A percentile compares a stretch with the other conserved stretches of the same genome.
phyloP scores from a whole-genome alignment of 139 green algal species.

The Auxenochlorella pyrenoidosa region DNA sequence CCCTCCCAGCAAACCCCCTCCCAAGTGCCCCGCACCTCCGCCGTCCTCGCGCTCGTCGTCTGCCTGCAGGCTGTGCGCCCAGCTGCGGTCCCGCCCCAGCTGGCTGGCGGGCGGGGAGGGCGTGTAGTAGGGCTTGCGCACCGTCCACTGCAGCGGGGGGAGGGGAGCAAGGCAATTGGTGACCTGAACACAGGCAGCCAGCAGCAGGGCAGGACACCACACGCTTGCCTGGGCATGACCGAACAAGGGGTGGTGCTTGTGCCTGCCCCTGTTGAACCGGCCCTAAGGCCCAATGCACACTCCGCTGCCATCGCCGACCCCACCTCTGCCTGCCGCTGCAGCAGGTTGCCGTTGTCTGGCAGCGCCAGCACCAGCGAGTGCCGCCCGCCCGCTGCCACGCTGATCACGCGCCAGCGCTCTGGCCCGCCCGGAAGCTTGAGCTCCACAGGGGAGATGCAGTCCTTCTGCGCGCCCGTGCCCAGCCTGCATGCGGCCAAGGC shows the following conservation, averaged over 20 bases:
- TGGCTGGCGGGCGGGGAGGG: background rate
- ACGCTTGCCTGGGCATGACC: too few species aligned
- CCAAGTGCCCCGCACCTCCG: background rate
- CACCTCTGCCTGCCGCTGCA: constrained; percentile 23
- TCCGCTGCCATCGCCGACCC: background rate
- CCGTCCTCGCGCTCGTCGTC: constrained; percentile 27
- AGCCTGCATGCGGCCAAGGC: constrained; percentile 26
- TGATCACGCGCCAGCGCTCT: constrained; percentile 76
- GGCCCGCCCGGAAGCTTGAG: constrained; percentile 68
- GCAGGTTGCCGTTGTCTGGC: constrained; percentile 54
- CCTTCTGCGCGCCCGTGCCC: constrained; percentile 55
- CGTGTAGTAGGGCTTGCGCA: constrained; percentile 20
- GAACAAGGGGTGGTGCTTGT: too few species aligned
- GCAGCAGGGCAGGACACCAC: too few species aligned
- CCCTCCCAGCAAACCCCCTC: background rate
- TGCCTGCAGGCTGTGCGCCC: constrained; percentile 21
- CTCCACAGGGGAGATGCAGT: constrained; percentile 72
- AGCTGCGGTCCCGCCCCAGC: constrained; percentile 20
- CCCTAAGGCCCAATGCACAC: background rate
- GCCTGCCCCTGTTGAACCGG: background rate
- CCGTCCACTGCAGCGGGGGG: background rate
- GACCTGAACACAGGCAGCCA: background rate
- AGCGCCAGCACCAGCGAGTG: constrained; percentile 80
- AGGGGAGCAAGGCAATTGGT: background rate
- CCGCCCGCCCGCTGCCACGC: constrained; percentile 63